Percentiles rank a stretch among this genome's conserved stretches.
Evolutionary conservation across 257 asterid species (phyloP).

Genomic region (Fraxinus americana): DNA sequence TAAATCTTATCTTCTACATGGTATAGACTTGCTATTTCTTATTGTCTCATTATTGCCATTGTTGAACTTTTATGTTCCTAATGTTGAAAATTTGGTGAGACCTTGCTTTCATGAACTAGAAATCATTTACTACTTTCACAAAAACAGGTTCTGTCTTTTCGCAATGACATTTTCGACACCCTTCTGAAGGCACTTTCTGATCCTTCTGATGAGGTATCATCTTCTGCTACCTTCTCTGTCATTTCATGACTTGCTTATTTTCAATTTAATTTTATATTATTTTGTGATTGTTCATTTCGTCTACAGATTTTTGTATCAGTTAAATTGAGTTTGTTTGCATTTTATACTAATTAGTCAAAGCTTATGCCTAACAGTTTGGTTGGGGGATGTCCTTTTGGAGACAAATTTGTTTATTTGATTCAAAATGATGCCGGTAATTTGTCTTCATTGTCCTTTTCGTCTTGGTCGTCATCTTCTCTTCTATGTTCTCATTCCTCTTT

Average conservation of each 20-base stretch:
- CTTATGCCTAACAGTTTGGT: neutral
- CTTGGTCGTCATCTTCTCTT: neutral
- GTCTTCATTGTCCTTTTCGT: neutral
- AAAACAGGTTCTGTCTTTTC: slow-evolving; percentile 74
- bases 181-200: slow-evolving; percentile 93
- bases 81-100: neutral
- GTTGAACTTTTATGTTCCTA: slow-evolving; percentile 6
- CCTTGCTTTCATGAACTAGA: slow-evolving; percentile 10
- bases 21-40: slow-evolving; percentile 9
- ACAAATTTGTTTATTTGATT: neutral
- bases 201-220: slow-evolving; percentile 96
- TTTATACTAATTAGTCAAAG: neutral
- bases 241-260: neutral
- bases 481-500: neutral
- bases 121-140: slow-evolving; percentile 11
- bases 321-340: neutral
- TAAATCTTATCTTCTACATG: neutral
- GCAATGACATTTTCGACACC: slow-evolving; percentile 77
- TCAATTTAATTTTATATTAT: neutral
- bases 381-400: neutral
- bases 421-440: neutral
- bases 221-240: slow-evolving; percentile 10
- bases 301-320: neutral
- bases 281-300: neutral
- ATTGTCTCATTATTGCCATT: slow-evolving; percentile 12